phyloP scores from a whole-genome alignment of 1,284 basidiomycete genomes.

The Stygiomarasmius scandens region DNA sequence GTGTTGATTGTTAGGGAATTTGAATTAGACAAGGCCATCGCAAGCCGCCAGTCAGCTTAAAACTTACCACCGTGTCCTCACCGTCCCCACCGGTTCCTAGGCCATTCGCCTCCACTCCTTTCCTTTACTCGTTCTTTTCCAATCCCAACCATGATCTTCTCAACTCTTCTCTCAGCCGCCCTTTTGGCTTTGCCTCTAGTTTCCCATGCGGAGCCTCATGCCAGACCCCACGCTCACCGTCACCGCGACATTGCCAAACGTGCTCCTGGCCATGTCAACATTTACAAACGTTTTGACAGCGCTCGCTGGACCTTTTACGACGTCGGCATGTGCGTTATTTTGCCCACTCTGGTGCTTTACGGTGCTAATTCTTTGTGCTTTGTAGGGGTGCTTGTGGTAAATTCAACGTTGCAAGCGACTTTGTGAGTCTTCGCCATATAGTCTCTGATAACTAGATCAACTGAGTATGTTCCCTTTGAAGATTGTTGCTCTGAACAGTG shows the following conservation, averaged over 20 bases:
- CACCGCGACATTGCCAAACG: constrained; percentile 50
- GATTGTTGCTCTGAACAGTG: constrained; percentile 43
- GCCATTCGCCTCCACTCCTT: neutral
- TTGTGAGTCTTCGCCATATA: constrained; percentile 29
- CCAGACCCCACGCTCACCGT: constrained; percentile 32
- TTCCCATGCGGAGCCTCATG: constrained; percentile 34
- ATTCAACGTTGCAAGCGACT: constrained; percentile 32
- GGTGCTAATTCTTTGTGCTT: constrained; percentile 2
- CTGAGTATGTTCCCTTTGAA: constrained; percentile 18
- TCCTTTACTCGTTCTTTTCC: neutral
- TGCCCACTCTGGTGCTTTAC: neutral
- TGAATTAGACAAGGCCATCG: neutral
- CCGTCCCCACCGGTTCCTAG: neutral
- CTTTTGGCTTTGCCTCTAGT: constrained; percentile 39
- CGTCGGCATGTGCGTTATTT: constrained; percentile 37
- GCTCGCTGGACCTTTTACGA: constrained; percentile 56
- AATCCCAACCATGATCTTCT: neutral
- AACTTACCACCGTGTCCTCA: neutral
- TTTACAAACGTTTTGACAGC: constrained; percentile 35
- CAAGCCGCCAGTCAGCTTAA: neutral
- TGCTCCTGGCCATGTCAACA: constrained; percentile 37
- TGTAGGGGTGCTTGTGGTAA: constrained; percentile 44
- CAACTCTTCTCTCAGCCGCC: constrained; percentile 24
- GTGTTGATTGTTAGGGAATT: neutral
- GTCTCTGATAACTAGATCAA: neutral